A percentile compares a stretch with the other conserved stretches of the same genome.
phyloP scores from a whole-genome alignment of 2,329 filamentous ascomycete genomes.

The Fusarium sambucinum region DNA sequence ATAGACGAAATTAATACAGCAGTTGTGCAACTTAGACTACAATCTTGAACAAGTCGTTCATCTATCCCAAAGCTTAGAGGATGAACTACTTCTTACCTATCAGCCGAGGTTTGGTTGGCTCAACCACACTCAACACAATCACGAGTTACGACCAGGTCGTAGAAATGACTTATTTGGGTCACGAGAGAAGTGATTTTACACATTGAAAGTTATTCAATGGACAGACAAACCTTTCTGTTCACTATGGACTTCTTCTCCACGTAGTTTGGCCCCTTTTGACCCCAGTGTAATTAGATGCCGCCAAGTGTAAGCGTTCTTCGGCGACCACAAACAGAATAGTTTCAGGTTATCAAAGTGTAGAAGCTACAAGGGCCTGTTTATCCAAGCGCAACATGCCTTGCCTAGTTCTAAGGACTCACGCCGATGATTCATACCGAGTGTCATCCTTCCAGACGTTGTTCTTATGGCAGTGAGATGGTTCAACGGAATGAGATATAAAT shows the following conservation, averaged over 20 bases:
- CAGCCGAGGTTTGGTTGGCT: not conserved
- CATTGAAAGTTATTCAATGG: too few species aligned
- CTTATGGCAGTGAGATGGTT: too few species aligned
- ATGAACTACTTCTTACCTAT: too few species aligned
- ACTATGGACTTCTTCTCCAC: too few species aligned
- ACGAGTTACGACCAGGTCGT: not conserved
- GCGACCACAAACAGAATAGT: not conserved
- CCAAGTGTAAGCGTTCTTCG: not conserved
- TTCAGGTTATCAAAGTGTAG: not conserved
- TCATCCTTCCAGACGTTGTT: fast-evolving
- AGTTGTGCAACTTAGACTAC: not conserved
- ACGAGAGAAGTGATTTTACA: too few species aligned
- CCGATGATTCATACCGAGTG: not conserved
- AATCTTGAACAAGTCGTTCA: fast-evolving
- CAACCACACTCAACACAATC: not conserved
- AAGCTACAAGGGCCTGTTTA: not conserved
- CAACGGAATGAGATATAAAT: not conserved
- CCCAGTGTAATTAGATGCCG: not conserved
- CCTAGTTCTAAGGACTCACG: not conserved
- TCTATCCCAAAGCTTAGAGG: not conserved
- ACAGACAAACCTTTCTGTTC: too few species aligned
- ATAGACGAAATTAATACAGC: not conserved
- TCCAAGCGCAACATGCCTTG: not conserved
- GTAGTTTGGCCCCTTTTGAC: not conserved
- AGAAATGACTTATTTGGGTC: not conserved